phyloP scores from a whole-genome alignment of 306 rosid genomes.

The Citrullus mucosospermus region DNA sequence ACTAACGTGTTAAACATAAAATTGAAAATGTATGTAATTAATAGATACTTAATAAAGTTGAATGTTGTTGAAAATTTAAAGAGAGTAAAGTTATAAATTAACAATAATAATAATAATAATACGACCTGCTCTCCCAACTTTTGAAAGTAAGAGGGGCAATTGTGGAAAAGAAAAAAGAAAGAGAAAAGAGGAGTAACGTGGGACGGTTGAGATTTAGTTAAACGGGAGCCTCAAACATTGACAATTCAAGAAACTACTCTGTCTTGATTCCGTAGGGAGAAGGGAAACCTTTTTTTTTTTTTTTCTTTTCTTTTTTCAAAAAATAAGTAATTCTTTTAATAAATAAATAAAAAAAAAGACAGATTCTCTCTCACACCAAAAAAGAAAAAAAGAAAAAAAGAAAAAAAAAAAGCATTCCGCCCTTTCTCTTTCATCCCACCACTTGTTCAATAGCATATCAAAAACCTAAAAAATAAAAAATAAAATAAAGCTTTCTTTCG shows the following conservation, averaged over 20 bases:
- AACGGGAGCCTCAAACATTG: conserved; percentile 69
- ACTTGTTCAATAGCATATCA: conserved; percentile 25
- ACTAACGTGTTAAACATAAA: too few species aligned
- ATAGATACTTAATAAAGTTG: too few species aligned
- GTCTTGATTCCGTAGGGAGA: conserved; percentile 44
- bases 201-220: conserved; percentile 51
- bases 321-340: neutral
- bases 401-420: too few species aligned
- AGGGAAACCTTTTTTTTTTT: conserved; percentile 24
- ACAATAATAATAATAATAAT: too few species aligned
- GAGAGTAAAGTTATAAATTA: too few species aligned
- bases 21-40: too few species aligned
- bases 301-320: neutral
- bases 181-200: conserved; percentile 28
- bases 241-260: conserved; percentile 23
- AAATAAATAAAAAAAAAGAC: neutral
- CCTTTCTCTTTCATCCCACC: conserved; percentile 29
- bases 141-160: conserved; percentile 14
- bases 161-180: conserved; percentile 11
- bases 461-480: neutral
- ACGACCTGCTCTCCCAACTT: too few species aligned
- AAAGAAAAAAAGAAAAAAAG: neutral
- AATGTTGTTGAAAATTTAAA: too few species aligned
- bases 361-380: neutral
- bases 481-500: conserved; percentile 27